A percentile compares a stretch with the other conserved stretches of the same genome.
phyloP scores from a whole-genome alignment of 2,329 filamentous ascomycete species.

The Escovopsis sp. region DNA sequence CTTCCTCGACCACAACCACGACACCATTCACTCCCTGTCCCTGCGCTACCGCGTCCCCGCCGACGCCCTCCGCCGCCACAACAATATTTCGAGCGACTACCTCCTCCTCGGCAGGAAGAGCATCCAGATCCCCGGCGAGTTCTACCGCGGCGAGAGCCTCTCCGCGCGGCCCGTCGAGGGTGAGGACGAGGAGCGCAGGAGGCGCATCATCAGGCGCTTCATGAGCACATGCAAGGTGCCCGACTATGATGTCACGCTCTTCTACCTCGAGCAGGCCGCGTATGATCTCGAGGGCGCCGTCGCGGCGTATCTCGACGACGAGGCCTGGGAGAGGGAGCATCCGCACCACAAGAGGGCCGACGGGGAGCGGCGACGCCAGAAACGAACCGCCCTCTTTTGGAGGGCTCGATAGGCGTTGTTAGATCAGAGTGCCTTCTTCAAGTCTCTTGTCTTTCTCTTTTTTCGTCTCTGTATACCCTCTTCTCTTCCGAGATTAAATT shows the following conservation, averaged over 20 bases:
- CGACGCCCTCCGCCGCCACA: constrained; percentile 45
- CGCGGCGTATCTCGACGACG: constrained; percentile 52
- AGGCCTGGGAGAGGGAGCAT: constrained; percentile 59
- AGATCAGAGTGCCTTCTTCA: background rate
- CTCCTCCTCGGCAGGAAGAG: constrained; percentile 55
- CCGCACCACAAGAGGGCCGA: constrained; percentile 21
- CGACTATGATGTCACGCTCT: constrained; percentile 59
- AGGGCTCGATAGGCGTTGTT: constrained; percentile 12
- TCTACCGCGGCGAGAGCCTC: constrained; percentile 52
- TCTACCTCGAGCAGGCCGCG: constrained; percentile 57
- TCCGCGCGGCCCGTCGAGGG: constrained; percentile 58
- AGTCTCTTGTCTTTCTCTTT: background rate
- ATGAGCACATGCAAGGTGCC: constrained; percentile 67
- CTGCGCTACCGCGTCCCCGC: constrained; percentile 57
- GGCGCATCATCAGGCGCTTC: constrained; percentile 56
- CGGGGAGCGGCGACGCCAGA: constrained; percentile 14
- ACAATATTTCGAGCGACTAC: constrained; percentile 58
- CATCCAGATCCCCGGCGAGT: constrained; percentile 54
- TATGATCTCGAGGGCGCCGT: constrained; percentile 54
- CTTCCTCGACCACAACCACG: constrained; percentile 55
- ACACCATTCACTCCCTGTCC: constrained; percentile 53
- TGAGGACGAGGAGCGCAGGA: constrained; percentile 58
- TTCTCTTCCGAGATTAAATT: too few species aligned
- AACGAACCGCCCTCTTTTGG: constrained; percentile 16
- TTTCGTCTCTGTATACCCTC: background rate